phyloP scores from a whole-genome alignment of 345 rosid species.

The Pistacia vera region DNA sequence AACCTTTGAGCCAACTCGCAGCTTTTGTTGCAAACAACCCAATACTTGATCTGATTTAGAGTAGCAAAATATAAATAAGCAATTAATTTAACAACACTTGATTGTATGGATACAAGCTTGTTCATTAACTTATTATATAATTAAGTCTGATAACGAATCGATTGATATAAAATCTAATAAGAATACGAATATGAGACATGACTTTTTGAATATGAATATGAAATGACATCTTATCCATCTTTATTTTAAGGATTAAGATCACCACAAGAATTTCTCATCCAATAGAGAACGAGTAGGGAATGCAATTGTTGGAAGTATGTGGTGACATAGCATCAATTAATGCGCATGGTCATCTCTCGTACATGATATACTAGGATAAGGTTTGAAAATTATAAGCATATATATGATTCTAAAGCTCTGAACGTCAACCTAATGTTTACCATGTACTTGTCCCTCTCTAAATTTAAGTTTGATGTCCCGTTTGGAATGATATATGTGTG shows the following conservation, averaged over 20 bases:
- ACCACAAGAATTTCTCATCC: background rate
- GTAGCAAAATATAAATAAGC: too few species aligned
- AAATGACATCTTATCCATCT: background rate
- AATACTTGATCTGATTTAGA: conserved; percentile 39
- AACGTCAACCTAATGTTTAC: background rate
- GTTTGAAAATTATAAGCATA: background rate
- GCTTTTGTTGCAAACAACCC: conserved; percentile 39
- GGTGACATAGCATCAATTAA: conserved; percentile 1
- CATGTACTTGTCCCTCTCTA: background rate
- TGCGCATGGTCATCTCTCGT: background rate
- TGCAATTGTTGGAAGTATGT: conserved; percentile 13
- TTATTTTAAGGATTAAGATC: background rate
- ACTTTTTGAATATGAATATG: background rate
- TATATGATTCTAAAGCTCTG: background rate
- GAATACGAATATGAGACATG: background rate
- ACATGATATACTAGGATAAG: conserved; percentile 12
- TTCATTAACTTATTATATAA: too few species aligned
- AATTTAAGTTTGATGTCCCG: background rate
- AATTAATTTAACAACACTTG: too few species aligned
- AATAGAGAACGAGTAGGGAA: background rate
- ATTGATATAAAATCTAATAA: too few species aligned
- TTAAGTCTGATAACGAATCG: too few species aligned
- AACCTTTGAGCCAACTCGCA: conserved; percentile 43
- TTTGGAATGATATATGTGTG: background rate
- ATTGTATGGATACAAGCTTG: too few species aligned